These are phyloP conservation scores for Ceratocystis albifundus DNA, from an alignment of 2,329 filamentous ascomycete genomes.

Conservation along the genomic window DNA sequence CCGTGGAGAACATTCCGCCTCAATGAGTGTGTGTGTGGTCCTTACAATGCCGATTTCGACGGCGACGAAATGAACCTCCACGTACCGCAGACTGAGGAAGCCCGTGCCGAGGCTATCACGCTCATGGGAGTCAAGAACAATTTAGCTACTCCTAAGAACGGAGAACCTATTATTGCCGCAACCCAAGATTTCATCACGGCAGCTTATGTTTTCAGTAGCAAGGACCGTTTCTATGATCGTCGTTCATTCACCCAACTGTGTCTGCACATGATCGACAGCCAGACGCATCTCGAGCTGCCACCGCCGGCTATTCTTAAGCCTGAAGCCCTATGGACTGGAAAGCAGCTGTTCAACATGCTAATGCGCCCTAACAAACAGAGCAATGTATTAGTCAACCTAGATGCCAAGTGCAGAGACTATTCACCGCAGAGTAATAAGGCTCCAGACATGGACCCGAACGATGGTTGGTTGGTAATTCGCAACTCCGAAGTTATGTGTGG, in stretches of 20 bases:
- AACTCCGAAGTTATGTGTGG: slow-evolving; percentile 98
- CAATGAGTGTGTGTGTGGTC: slow-evolving; percentile 95
- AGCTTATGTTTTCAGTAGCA: slow-evolving; percentile 79
- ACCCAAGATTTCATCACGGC: slow-evolving; percentile 99
- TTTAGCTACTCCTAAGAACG: slow-evolving; percentile 88
- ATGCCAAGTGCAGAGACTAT: slow-evolving; percentile 82
- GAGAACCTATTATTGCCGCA: slow-evolving; percentile 95
- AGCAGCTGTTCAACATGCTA: slow-evolving; percentile 86
- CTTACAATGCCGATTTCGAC: slow-evolving; percentile 98
- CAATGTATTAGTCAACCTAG: slow-evolving; percentile 76
- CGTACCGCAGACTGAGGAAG: slow-evolving; percentile 95
- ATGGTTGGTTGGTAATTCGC: slow-evolving; percentile 82
- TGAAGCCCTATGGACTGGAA: slow-evolving; percentile 84
- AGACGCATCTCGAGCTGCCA: slow-evolving; percentile 68
- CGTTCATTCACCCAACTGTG: slow-evolving; percentile 82
- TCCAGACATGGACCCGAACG: slow-evolving; percentile 70
- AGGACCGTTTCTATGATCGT: slow-evolving; percentile 85
- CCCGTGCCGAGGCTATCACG: slow-evolving; percentile 84
- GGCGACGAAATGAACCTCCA: slow-evolving; percentile 99
- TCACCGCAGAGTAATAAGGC: slow-evolving; percentile 45
- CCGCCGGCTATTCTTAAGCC: slow-evolving; percentile 80
- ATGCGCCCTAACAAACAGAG: slow-evolving; percentile 81
- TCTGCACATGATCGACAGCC: slow-evolving; percentile 82
- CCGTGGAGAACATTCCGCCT: slow-evolving; percentile 93
- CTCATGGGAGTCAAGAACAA: slow-evolving; percentile 98